Evolutionary conservation across 768 basidiomycete genomes (phyloP), one percentile per base, ranked within the genome.

Genomic region (Lactarius sp.): DNA sequence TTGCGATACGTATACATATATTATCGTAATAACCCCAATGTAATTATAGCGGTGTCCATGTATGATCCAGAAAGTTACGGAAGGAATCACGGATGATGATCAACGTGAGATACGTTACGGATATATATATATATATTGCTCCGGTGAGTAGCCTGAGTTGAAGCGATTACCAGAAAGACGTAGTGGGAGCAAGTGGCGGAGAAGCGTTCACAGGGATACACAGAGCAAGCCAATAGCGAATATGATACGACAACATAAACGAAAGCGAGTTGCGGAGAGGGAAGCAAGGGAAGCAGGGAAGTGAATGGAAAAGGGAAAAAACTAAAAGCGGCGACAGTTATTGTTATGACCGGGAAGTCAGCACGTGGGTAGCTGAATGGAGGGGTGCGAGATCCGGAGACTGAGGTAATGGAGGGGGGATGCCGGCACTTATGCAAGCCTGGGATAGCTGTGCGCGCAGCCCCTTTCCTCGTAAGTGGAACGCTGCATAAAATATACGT

Each of bases 371-470:
- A 41, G 27, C 52, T n/a, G 52, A 2, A 36, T 54, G 55, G 33
- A 41, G 56, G 3, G 49, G 51, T 12, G 57, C 44, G 12, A 59
- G 37, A 16, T 46, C 51, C 14, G 44, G 52, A 18, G 67, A 12
- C 36, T 44, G 52, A 33, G 69, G 69, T 41, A 34, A 33, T 8
- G 73, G 73, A 2, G 66, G 65, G 9, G 61, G 68, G 4, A 69
- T 64, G n/a, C 69, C 66, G 22, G 70, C 69, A 36, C 63, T 54
- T 20, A 46, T 34, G 52, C 73, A 74, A 1, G 72, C 73, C 16
- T 67, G 66, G n/a, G 64, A 60, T 31, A 74, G 66, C 39, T 66
- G 56, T n/a, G 39, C 44, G 46, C 72, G 73, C 44, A 74, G 65
- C 50, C 67, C 66, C 51, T 70, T 63, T 37, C 71, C 65, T 27